Base-by-base conservation (phyloP, 1,284 basidiomycete species). In the Malassezia psittaci region DNA sequence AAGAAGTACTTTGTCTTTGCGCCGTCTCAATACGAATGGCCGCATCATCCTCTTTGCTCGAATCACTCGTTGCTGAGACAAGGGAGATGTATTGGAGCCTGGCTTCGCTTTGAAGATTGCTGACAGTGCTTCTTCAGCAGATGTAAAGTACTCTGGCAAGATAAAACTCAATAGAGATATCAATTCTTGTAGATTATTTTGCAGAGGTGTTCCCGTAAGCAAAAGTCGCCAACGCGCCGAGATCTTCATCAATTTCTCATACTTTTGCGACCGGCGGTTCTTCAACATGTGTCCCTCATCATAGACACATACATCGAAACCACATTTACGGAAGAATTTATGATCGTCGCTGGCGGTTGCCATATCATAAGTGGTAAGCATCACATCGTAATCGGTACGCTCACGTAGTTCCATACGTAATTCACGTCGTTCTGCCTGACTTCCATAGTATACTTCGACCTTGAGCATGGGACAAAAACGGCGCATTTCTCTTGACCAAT, bases 41-140 rank as follows among this genome's bases (percentile, higher is more conserved):
- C 88, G 91, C 85, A 99, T 90, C 90, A 99, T 96, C 75, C 87
- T 90, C 78, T 96, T 94, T 5, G 94, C 94, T 52, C 93, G 79
- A 47, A 89, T 87, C 24, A 96, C 87, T 44, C 91, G 84, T 73
- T 90, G 86, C 71, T 88, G 84, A 6, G 90, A 87, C 13, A 98
- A 83, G 40, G 94, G 75, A 40, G 86, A 87, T 48, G 87, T 83
- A 61, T 87, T 87, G 10, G 85, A 85, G 66, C 89, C 87, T 5
- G 87, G 85, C 66, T 88, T 90, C 37, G 89, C 88, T 77, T 96
- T 98, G 83, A 98, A 99, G 65, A 99, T 94, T 12, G 90, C 87
- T 12, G 88, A 83, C 7, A 99, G 79, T 6, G 85, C 83, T 34
- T 84, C 84, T 54, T 81, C 80, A 15, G 81, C 83, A 36, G 83